Base-by-base conservation (phyloP, 2,329 filamentous ascomycete species). In the Rutstroemia sp. region DNA sequence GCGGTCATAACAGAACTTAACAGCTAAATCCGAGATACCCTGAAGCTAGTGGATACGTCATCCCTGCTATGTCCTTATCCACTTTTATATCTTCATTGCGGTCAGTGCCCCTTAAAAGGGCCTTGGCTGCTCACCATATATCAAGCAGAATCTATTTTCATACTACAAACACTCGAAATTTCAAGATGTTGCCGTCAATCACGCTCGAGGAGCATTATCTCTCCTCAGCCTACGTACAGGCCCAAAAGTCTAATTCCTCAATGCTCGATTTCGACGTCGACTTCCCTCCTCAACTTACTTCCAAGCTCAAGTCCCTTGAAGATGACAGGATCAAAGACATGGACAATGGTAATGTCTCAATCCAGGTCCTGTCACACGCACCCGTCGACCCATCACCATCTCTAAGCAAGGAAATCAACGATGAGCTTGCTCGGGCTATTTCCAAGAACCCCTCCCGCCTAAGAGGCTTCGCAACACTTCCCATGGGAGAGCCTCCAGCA, bases 401-500 rank as follows among this genome's bases (percentile, higher is more conserved):
- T 17, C 17, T 61, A 9, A 64, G 62, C 34, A 19, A 27, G 1
- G 48, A 56, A 51, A 63, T 61, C 48, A 74, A 75, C 58, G 63
- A 72, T 46, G 64, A 70, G 21, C 65, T 73, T 10, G 58, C 64
- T 2, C 21, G 59, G 2, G 67, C 68, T 2, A 66, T 73, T n/a
- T 49, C 59, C 8, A 49, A 60, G 36, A 54, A 72, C 39, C 68
- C 70, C 2, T 68, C 65, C 16, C 73, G 73, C 36, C 70, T 76
- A 27, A 70, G 70, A 4, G 75, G 70, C 7, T 73, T 78, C 56
- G 74, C 74, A 2, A 63, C 72, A 38, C 65, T 78, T 0, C 73
- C 74, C 0, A 72, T 75, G 67, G 52, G 56, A 1, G 61, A 73
- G 4, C 72, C 73, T 3, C 46, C 62, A 52, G 61, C 67, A 48